These are phyloP conservation scores for Naumovozyma dairenensis DNA, from an alignment of 805 yeast species.

Conservation along the genomic window DNA sequence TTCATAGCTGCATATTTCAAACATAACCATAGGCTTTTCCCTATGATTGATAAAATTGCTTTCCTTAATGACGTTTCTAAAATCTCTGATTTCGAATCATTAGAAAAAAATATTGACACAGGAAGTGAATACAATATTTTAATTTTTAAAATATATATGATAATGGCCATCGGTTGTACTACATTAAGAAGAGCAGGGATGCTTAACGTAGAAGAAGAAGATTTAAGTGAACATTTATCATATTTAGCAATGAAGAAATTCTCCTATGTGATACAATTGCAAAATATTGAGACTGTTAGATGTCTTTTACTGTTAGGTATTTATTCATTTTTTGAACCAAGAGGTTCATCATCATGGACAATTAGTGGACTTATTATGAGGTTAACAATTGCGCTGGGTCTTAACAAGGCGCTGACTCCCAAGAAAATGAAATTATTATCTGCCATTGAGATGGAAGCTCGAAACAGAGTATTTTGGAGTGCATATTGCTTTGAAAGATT, in stretches of 20 bases:
- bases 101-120: slow-evolving; percentile 15
- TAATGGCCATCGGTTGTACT: slow-evolving; percentile 46
- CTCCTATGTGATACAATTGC: slow-evolving; percentile 30
- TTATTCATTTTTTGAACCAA: slow-evolving; percentile 42
- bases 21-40: slow-evolving; percentile 36
- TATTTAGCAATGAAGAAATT: slow-evolving; percentile 34
- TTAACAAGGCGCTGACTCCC: slow-evolving; percentile 32
- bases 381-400: slow-evolving; percentile 36
- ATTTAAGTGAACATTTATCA: slow-evolving; percentile 33
- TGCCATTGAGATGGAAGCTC: slow-evolving; percentile 33
- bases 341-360: slow-evolving; percentile 44
- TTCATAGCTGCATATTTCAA: slow-evolving; percentile 38
- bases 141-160: slow-evolving; percentile 41
- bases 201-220: slow-evolving; percentile 29
- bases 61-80: slow-evolving; percentile 29
- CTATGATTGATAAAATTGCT: slow-evolving; percentile 33
- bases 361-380: slow-evolving; percentile 40
- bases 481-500: slow-evolving; percentile 40
- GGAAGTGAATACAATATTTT: too few relatives aligned
- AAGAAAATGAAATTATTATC: slow-evolving; percentile 25
- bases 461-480: slow-evolving; percentile 41
- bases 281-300: slow-evolving; percentile 34
- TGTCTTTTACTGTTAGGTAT: slow-evolving; percentile 38
- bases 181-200: slow-evolving; percentile 36
- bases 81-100: slow-evolving; percentile 25